Evolutionary conservation across 2,329 filamentous ascomycete species (phyloP), one percentile per base, ranked within the genome.

Genomic region (Arthrobotrys pseudoclavata): DNA sequence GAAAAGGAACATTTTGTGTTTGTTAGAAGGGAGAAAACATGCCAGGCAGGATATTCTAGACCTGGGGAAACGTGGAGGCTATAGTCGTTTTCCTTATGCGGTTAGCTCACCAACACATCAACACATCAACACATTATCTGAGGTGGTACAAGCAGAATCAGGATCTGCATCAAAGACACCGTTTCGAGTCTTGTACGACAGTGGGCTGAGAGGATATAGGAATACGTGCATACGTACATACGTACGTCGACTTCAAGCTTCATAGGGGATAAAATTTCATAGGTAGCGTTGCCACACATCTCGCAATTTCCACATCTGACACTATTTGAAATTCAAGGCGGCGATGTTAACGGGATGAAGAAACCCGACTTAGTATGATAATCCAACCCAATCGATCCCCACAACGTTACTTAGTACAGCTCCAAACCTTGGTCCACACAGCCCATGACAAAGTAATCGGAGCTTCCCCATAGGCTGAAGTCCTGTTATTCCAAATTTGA

Each of bases 61-160:
- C n/a, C 12, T 26, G 10, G 20, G 15, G 20, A 29, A 52, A 60
- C 13, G 48, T 26, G 47, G 60, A 64, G n/a, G 55, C 22, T 48
- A 24, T 70, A 48, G 72, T 47, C 20, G 29, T 53, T 77, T 77
- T 37, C 74, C 67, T 18, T 18, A 53, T 60, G 6, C 15, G 60
- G 71, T 34, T 45, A 76, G 37, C 29, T 5, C 4, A 1, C 34
- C 48, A 69, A 69, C 66, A 47, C 64, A 57, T 69, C 53, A 62
- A 61, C 66, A 37, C 62, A 37, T 55, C 63, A 53, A 66, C 62
- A 40, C 62, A 40, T 6, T 1, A n/a, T 40, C 22, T 53, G 13
- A 55, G 40, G 34, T 67, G 6, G 60, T 24, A 47, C 40, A 47
- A 63, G 20, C 15, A 13, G 12, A 15, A 48, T 40, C 31, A 29